Percentiles rank a stretch among this genome's conserved stretches.
phyloP scores from a whole-genome alignment of 768 basidiomycete species.

The Suillus discolor region DNA sequence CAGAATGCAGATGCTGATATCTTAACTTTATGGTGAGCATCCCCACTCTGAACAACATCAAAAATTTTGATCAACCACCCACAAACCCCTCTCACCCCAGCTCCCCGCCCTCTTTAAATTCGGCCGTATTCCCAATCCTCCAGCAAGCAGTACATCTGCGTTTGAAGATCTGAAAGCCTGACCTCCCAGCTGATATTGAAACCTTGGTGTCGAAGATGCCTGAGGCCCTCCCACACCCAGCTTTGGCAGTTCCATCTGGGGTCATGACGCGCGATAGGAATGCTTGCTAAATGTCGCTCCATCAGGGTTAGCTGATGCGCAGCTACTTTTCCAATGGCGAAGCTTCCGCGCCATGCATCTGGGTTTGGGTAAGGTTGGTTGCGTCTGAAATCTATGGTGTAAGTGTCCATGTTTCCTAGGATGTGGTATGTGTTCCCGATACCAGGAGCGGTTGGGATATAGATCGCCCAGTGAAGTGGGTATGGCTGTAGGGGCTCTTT shows the following conservation, averaged over 20 bases:
- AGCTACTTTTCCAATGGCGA: constrained; percentile 26
- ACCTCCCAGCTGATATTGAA: constrained; percentile 19
- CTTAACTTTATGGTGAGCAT: background rate
- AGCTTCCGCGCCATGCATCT: constrained; percentile 28
- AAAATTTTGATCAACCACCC: background rate
- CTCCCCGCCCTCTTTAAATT: background rate
- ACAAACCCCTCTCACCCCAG: background rate
- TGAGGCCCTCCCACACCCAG: constrained; percentile 30
- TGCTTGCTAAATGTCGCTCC: constrained; percentile 15
- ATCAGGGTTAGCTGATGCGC: constrained; percentile 19
- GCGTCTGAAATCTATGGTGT: constrained; percentile 18
- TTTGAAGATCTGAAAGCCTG: constrained; percentile 21
- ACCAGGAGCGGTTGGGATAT: constrained; percentile 23
- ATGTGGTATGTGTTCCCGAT: constrained; percentile 32
- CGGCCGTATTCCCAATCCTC: constrained; percentile 29
- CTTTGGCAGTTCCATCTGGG: constrained; percentile 28
- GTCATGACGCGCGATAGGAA: constrained; percentile 23
- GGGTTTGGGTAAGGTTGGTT: constrained; percentile 10
- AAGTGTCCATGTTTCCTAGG: constrained; percentile 27
- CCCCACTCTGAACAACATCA: background rate
- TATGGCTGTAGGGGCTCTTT: constrained; percentile 7
- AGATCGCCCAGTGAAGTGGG: constrained; percentile 32
- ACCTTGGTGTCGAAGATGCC: constrained; percentile 11
- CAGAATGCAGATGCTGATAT: background rate
- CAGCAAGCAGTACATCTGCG: constrained; percentile 27